These are phyloP conservation scores for Pyrenula aspistea DNA, from an alignment of 495 filamentous ascomycete species.

Conservation along the genomic window DNA sequence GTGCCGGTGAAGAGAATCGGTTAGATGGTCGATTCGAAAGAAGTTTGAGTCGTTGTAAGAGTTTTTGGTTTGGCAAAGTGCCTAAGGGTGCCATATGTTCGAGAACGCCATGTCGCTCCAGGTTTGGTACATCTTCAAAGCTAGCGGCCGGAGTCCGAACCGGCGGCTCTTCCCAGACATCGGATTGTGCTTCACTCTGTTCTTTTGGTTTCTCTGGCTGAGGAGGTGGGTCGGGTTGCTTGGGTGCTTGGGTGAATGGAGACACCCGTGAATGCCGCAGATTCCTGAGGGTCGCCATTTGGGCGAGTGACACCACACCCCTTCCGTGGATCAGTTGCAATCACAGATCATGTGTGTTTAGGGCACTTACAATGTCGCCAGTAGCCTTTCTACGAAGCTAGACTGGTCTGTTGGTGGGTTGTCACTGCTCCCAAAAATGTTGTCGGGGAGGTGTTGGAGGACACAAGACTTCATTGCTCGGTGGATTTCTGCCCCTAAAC, in stretches of 20 bases:
- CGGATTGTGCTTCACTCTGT: conserved; percentile 17
- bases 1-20: not conserved
- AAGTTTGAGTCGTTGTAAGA: conserved; percentile 23
- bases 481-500: not conserved
- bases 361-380: not conserved
- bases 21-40: not conserved
- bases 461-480: not conserved
- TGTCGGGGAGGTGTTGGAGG: not conserved
- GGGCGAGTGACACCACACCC: not conserved
- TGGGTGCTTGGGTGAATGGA: not conserved
- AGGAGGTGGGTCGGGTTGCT: not conserved
- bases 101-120: conserved; percentile 47
- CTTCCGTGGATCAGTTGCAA: not conserved
- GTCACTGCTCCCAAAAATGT: not conserved
- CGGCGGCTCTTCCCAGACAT: conserved; percentile 62
- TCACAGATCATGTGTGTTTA: not conserved
- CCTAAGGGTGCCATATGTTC: conserved; percentile 63
- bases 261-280: not conserved
- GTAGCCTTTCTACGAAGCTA: not conserved
- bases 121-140: conserved; percentile 50
- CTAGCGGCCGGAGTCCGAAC: conserved; percentile 51
- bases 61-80: conserved; percentile 40
- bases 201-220: not conserved
- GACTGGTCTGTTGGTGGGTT: not conserved
- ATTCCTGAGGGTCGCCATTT: not conserved